Conservation (phyloP, 2,329 filamentous ascomycete species). For the Phoma sp. region DNA sequence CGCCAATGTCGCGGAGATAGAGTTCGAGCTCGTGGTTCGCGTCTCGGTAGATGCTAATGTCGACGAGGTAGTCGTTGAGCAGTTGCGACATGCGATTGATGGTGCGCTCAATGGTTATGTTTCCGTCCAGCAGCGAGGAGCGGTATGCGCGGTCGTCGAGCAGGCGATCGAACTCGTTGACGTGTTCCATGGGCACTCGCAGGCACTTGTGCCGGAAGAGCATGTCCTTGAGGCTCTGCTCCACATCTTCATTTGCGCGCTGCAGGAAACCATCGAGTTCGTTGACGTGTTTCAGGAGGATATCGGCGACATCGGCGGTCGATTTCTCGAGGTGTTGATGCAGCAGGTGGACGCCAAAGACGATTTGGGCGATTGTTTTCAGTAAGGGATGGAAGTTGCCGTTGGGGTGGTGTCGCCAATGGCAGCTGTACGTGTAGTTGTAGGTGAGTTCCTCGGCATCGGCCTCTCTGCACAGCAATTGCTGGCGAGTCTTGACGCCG, state of each 20-base stretch:
- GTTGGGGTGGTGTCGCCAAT: conserved; percentile 78
- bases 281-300: conserved; percentile 90
- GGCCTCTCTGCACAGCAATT: conserved; percentile 64
- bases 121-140: conserved; percentile 81
- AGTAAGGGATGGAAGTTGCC: conserved; percentile 86
- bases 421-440: conserved; percentile 73
- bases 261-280: conserved; percentile 93
- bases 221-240: conserved; percentile 79
- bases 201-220: conserved; percentile 74
- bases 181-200: conserved; percentile 82
- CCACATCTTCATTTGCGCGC: conserved; percentile 83
- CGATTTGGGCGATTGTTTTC: conserved; percentile 90
- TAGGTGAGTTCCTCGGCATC: conserved; percentile 71
- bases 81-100: conserved; percentile 78
- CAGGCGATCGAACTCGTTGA: conserved; percentile 84
- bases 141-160: conserved; percentile 85
- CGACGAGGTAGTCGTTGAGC: conserved; percentile 79
- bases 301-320: conserved; percentile 84
- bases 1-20: conserved; percentile 74
- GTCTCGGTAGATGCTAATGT: conserved; percentile 78
- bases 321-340: conserved; percentile 87
- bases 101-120: conserved; percentile 90
- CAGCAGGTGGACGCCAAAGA: conserved; percentile 89
- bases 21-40: conserved; percentile 78
- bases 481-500: conserved; percentile 44